A percentile compares a stretch with the other conserved stretches of the same genome.
Conservation (phyloP, 306 rosid species). For the Trichosanthes cucumerina region DNA sequence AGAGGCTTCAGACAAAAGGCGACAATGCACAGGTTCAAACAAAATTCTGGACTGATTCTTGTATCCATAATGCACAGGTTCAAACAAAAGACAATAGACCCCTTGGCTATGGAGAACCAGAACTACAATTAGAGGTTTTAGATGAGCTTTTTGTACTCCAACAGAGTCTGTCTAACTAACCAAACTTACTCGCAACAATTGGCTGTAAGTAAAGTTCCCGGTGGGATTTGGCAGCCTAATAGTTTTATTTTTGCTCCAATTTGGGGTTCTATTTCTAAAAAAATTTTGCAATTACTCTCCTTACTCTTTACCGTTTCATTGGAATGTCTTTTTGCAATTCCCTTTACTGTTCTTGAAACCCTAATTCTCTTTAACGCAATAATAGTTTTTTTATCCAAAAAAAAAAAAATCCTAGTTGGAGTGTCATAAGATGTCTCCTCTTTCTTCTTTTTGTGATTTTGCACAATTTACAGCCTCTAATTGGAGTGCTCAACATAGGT, state of each 20-base stretch:
- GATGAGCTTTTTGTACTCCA: not conserved
- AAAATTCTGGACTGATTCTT: no score
- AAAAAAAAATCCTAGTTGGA: no score
- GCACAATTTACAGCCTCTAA: no score
- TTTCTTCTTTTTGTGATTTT: no score
- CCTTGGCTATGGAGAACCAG: not conserved
- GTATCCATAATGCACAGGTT: not conserved
- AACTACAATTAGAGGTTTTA: not conserved
- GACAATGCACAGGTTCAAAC: no score
- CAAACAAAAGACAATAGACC: not conserved
- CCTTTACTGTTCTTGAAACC: not conserved
- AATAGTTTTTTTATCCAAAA: not conserved
- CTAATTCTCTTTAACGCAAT: not conserved
- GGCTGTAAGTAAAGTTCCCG: not conserved
- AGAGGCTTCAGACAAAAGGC: no score
- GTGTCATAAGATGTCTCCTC: not conserved
- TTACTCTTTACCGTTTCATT: not conserved
- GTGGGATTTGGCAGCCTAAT: not conserved
- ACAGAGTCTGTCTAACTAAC: not conserved
- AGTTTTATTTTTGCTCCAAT: not conserved
- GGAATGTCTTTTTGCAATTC: not conserved
- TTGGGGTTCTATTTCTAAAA: not conserved
- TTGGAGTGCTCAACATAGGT: no score
- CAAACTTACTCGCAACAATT: not conserved
- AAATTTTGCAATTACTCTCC: not conserved